phyloP scores from a whole-genome alignment of 495 filamentous ascomycete genomes.

The Penicillium maclennaniae region DNA sequence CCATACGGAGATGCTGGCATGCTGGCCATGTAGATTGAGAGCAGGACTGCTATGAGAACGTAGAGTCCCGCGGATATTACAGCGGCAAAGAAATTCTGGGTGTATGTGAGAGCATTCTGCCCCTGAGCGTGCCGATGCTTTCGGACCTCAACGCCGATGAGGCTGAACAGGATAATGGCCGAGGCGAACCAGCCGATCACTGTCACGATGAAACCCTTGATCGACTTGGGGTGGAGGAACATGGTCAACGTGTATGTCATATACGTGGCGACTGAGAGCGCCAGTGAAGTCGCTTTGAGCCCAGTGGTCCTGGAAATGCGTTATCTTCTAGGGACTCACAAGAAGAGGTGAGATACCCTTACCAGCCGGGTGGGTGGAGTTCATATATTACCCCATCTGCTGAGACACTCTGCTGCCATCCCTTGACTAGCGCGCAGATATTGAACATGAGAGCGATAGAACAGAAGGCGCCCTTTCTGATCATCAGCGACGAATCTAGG shows the following conservation, averaged over 20 bases:
- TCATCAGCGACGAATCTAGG: too few species aligned
- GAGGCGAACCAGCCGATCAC: constrained; percentile 55
- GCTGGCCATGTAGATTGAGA: neutral
- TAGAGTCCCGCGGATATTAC: neutral
- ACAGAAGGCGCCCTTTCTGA: too few species aligned
- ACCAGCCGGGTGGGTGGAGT: too few species aligned
- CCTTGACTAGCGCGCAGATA: constrained; percentile 65
- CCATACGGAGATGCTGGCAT: neutral
- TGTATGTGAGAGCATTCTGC: neutral
- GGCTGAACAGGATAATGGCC: constrained; percentile 48
- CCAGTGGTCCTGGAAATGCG: neutral
- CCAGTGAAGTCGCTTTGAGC: neutral
- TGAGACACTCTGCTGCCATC: constrained; percentile 62
- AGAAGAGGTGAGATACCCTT: too few species aligned
- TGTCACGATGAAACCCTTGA: constrained; percentile 33
- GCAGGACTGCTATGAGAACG: neutral
- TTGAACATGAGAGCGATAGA: constrained; percentile 74
- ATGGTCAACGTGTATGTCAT: neutral
- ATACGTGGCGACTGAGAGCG: neutral
- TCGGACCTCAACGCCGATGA: constrained; percentile 3
- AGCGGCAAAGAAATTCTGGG: neutral
- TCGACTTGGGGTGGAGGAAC: constrained; percentile 3
- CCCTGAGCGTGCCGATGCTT: neutral
- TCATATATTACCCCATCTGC: too few species aligned
- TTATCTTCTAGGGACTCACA: too few species aligned